Evolutionary conservation across 306 rosid genomes (phyloP), one percentile per base, ranked within the genome.

Genomic region (Quillaja saponaria): DNA sequence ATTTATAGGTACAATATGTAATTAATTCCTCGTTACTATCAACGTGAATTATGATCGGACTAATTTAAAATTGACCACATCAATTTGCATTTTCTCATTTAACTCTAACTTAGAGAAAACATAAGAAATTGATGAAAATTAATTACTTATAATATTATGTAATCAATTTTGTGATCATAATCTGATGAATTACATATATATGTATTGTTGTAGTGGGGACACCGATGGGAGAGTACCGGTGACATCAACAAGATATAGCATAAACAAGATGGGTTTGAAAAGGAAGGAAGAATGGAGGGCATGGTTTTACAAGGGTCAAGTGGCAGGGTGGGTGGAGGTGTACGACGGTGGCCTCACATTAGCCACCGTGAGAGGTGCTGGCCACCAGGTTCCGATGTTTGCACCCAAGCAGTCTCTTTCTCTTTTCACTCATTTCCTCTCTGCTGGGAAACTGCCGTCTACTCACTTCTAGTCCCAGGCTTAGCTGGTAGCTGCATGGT

Each of bases 361-460:
- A 33, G 87, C 74, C 6, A 80, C 85, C 3, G 66, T 88, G 1
- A 80, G 89, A 69, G 96, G 91, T 13, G 96, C 96, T 7, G 96
- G 96, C n/a, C 96, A 85, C 49, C 85, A 82, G 31, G 85, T 81
- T 53, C 96, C 92, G 0, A 20, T 60, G 3, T 75, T 55, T 37
- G 82, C 80, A 1, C 87, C 95, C n/a, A 41, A 44, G 0, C 82
- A 74, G 57, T 76, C 95, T 1, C 90, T 86, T 47, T 68, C 84
- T 41, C 87, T 83, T 25, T 50, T 86, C 67, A 4, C 81, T 42
- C 84, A 83, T 57, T 86, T 86, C 41, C 90, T 87, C 49, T 69
- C 83, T 12, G 40, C 80, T 10, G 49, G 62, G 5, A 1, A 58
- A 13, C 62, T 81, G n/a, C 94, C 94, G 0, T 42, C 83, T n/a